These are phyloP conservation scores for Kuraishia molischiana DNA, from an alignment of 805 yeast species.

Conservation along the genomic window DNA sequence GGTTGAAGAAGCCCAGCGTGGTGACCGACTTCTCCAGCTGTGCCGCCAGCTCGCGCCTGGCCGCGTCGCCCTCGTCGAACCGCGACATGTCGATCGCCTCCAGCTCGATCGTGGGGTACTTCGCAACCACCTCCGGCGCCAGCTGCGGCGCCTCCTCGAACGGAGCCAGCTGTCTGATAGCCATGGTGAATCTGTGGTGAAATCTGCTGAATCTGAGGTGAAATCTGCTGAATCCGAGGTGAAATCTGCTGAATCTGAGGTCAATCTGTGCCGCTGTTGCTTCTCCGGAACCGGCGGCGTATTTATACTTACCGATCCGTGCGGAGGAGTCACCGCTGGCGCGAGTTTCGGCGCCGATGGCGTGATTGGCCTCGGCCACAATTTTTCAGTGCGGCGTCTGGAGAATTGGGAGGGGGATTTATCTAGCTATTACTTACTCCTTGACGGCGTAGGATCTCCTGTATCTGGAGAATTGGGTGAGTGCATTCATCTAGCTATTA, in stretches of 20 bases:
- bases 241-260: no score
- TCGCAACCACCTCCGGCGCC: neutral
- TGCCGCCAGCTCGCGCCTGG: slow-evolving; percentile 23
- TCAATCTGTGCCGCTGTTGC: no score
- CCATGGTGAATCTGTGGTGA: neutral
- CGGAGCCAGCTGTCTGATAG: neutral
- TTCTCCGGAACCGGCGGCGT: no score
- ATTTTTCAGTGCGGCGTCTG: no score
- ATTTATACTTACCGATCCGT: no score
- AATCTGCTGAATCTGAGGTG: no score
- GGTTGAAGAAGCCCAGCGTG: slow-evolving; percentile 32
- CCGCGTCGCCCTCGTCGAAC: slow-evolving; percentile 23
- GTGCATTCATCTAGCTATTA: slow-evolving; percentile 10
- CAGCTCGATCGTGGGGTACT: slow-evolving; percentile 15
- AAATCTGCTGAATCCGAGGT: no score
- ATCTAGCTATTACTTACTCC: slow-evolving; percentile 26
- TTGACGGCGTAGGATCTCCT: slow-evolving; percentile 68
- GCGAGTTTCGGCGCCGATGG: no score
- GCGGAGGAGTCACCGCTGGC: no score
- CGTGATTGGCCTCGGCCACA: no score
- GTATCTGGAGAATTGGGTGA: no score
- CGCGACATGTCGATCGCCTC: slow-evolving; percentile 26
- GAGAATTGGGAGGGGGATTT: no score
- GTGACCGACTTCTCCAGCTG: slow-evolving; percentile 28
- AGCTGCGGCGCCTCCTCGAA: neutral